These are phyloP conservation scores for Chrysanthemum makinoi DNA, from an alignment of 129 eudicot genomes.

Conservation along the genomic window DNA sequence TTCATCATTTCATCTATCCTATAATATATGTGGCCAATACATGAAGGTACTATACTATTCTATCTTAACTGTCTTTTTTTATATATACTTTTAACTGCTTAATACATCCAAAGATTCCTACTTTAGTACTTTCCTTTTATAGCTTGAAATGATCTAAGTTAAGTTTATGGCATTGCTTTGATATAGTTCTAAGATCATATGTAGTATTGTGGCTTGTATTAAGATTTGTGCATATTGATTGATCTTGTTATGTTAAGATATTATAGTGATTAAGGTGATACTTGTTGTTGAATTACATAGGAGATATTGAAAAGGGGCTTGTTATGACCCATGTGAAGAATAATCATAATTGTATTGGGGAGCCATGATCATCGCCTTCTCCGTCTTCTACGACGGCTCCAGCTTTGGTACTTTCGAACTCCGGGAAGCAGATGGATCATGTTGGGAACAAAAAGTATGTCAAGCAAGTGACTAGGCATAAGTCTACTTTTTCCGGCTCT, in stretches of 20 bases:
- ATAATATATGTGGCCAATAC: background rate
- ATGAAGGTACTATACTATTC: slow-evolving; percentile 11
- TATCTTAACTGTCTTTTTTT: slow-evolving; percentile 9
- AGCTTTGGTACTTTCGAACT: slow-evolving; percentile 69
- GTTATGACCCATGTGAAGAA: slow-evolving; percentile 32
- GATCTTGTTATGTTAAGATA: too few relatives aligned
- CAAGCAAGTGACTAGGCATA: too few relatives aligned
- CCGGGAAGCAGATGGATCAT: slow-evolving; percentile 35
- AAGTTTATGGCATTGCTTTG: background rate
- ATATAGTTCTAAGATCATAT: too few relatives aligned
- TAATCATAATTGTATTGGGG: slow-evolving; percentile 32
- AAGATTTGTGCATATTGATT: background rate
- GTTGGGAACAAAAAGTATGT: too few relatives aligned
- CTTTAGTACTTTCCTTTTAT: background rate
- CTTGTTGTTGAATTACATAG: slow-evolving; percentile 9
- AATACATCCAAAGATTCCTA: background rate
- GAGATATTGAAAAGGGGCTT: slow-evolving; percentile 42
- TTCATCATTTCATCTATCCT: too few relatives aligned
- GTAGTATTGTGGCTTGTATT: background rate
- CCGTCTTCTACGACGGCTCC: slow-evolving; percentile 66
- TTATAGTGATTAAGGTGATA: too few relatives aligned
- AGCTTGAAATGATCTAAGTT: background rate
- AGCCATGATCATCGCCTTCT: slow-evolving; percentile 56
- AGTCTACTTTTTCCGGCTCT: slow-evolving; percentile 67
- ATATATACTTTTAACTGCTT: background rate